Evolutionary conservation across 2,329 filamentous ascomycete species (phyloP).

Genomic region (Trichoderma brevicompactum): DNA sequence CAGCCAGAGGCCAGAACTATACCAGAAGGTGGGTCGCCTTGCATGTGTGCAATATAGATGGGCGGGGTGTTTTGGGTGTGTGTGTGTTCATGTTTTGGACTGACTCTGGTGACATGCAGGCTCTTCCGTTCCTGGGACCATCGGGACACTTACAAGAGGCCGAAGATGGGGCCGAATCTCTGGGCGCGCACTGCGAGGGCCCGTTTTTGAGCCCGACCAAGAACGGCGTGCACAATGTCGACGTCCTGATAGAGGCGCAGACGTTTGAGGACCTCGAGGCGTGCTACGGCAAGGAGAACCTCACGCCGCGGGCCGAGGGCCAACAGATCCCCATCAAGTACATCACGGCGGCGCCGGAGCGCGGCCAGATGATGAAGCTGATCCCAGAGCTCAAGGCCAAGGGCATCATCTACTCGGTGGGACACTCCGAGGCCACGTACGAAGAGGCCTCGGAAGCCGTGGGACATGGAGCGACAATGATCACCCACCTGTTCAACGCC

Average conservation of each 20-base stretch:
- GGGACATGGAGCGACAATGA: conserved; percentile 79
- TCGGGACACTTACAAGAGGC: conserved; percentile 64
- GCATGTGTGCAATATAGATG: conserved; percentile 18
- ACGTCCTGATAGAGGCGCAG: conserved; percentile 69
- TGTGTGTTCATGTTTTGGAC: neutral
- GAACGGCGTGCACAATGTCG: conserved; percentile 82
- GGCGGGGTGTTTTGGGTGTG: neutral
- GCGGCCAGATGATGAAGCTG: conserved; percentile 68
- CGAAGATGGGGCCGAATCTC: conserved; percentile 76
- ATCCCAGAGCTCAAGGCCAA: conserved; percentile 68
- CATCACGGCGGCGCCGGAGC: conserved; percentile 86
- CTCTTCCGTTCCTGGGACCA: conserved; percentile 77
- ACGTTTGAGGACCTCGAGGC: conserved; percentile 67
- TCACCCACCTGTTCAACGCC: conserved; percentile 92
- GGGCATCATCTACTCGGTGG: conserved; percentile 78
- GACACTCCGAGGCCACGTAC: conserved; percentile 86
- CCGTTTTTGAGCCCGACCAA: conserved; percentile 83
- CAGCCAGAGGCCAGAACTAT: conserved; percentile 79
- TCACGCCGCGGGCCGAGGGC: conserved; percentile 49
- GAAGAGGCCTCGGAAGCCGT: conserved; percentile 76
- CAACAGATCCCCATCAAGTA: conserved; percentile 65
- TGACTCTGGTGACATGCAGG: conserved; percentile 43
- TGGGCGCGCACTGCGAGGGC: conserved; percentile 89
- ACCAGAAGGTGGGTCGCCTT: conserved; percentile 65
- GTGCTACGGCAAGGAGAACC: conserved; percentile 75